Base-by-base conservation (phyloP, 768 basidiomycete species). In the Termitomyces sp. region DNA sequence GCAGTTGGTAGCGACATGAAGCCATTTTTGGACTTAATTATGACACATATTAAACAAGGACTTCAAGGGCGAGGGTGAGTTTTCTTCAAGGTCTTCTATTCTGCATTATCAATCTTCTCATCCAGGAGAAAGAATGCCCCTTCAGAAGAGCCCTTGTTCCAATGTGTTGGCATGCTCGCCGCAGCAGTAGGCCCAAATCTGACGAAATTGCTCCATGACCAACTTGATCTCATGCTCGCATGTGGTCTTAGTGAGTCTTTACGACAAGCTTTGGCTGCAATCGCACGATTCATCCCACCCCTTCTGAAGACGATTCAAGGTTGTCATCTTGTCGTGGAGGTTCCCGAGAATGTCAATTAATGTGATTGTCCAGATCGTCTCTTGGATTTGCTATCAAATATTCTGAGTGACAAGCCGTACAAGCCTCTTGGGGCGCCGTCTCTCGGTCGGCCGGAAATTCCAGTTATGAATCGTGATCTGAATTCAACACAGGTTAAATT, bases 121-220 rank as follows among this genome's bases (percentile, higher is more conserved):
- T 53, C 47, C 60, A 87, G 85, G 57, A 86, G 87, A 67, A 96
- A 94, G 78, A 94, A 93, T 67, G 91, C 94, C 1, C 90, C 92
- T 2, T 87, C 88, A 16, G 95, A 98, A 70, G 94, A 94, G 62
- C 90, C 95, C 0, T 94, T 98, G 58, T 98, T 99, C 68, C 92
- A 98, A 78, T 98, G 97, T 72, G 83, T 99, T 58, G 93, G 93
- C 38, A 96, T 98, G 94, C 77, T 99, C 44, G 93, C 95, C 1
- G 84, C 86, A 1, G 92, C 97, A 9, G 94, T 99, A 33, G 97
- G 97, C 0, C 94, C 94, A 2, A 96, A 94, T 70, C 76, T 99
- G 48, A 98, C 97, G 0, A 94, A 96, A 68, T 80, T 96, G 47
- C 79, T 99, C 57, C 97, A 98, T 71, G 97, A 98, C 67, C 90